Base-by-base conservation (phyloP, 2,329 filamentous ascomycete genomes). In the Scedosporium boydii region DNA sequence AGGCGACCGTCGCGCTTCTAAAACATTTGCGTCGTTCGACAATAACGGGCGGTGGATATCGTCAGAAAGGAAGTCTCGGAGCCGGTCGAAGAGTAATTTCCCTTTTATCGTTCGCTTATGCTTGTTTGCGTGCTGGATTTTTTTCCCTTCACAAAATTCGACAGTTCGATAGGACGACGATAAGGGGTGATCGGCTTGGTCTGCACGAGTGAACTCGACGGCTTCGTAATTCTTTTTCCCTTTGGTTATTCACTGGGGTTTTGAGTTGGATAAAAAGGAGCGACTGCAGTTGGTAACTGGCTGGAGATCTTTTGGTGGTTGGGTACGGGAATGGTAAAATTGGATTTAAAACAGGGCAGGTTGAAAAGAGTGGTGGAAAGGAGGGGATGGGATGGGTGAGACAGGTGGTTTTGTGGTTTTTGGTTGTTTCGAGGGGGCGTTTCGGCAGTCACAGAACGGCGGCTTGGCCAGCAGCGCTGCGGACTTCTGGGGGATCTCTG, bases 1-100 rank as follows among this genome's bases (percentile, higher is more conserved):
- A 62, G 60, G 60, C 60, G 60, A 38, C 53, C 29, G 60, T 57
- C 53, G 60, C 60, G 60, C 21, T 62, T 58, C 51, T 58, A 62
- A 62, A 58, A 62, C 60, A 61, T 59, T 18, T 42, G 57, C 57
- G 57, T 59, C 57, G 57, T 59, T 42, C 26, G 55, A 58, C 18
- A 41, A 38, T 41, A 58, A 38, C 27, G 57, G 38, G 34, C n/a
- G 27, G 57, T 42, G 38, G 41, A 26, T 42, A 59, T 42, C 57
- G 29, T 42, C 38, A 57, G 41, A 29, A 61, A 44, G 9, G 29
- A 56, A 27, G 59, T 61, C 59, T 61, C 59, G 48, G 46, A 56
- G 21, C 34, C 51, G 44, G 48, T 56, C 48, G 59, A 56, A 61
- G 29, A 56, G 18, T 55, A 60, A 53, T 53, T 38, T 53, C 48